These are phyloP conservation scores for Leccinum colubrinum DNA, from an alignment of 1,284 basidiomycete species.

Conservation along the genomic window DNA sequence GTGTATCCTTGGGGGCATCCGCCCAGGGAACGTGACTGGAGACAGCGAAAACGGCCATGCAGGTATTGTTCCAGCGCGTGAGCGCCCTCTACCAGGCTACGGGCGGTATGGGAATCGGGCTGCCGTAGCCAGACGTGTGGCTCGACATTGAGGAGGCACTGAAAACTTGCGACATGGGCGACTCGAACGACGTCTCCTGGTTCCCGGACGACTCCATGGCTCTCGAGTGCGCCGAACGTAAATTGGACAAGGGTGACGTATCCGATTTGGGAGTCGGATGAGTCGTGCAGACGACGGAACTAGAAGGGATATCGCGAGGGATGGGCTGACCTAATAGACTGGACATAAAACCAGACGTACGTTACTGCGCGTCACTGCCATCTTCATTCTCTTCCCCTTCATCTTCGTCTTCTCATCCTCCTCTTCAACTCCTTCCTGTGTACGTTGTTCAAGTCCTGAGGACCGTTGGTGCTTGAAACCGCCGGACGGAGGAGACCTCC, in stretches of 20 bases:
- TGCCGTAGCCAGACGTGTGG: slow-evolving; percentile 37
- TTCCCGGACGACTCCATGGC: slow-evolving; percentile 59
- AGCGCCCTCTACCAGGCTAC: slow-evolving; percentile 41
- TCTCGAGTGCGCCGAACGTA: slow-evolving; percentile 41
- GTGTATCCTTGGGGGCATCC: slow-evolving; percentile 35
- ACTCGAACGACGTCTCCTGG: slow-evolving; percentile 49
- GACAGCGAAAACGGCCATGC: slow-evolving; percentile 42
- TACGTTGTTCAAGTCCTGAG: slow-evolving; percentile 16
- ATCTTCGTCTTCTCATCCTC: slow-evolving; percentile 37
- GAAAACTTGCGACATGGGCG: slow-evolving; percentile 37
- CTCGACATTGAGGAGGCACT: slow-evolving; percentile 32
- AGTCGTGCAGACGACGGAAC: slow-evolving; percentile 48
- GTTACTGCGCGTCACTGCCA: slow-evolving; percentile 46
- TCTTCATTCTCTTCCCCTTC: slow-evolving; percentile 35
- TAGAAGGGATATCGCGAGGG: slow-evolving; percentile 68
- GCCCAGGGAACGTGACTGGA: slow-evolving; percentile 42
- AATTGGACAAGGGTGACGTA: slow-evolving; percentile 38
- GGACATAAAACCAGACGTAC: slow-evolving; percentile 74
- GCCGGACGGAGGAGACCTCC: slow-evolving; percentile 24
- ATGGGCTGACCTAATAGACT: slow-evolving; percentile 71
- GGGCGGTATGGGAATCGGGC: slow-evolving; percentile 72
- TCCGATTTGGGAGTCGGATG: slow-evolving; percentile 37
- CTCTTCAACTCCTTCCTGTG: slow-evolving; percentile 39
- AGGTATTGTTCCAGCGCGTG: slow-evolving; percentile 52
- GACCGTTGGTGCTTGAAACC: slow-evolving; percentile 18